Percentiles rank a stretch among this genome's conserved stretches.
These are phyloP conservation scores for Chalara sp. DNA, from an alignment of 2,329 filamentous ascomycete genomes.

Conservation along the genomic window DNA sequence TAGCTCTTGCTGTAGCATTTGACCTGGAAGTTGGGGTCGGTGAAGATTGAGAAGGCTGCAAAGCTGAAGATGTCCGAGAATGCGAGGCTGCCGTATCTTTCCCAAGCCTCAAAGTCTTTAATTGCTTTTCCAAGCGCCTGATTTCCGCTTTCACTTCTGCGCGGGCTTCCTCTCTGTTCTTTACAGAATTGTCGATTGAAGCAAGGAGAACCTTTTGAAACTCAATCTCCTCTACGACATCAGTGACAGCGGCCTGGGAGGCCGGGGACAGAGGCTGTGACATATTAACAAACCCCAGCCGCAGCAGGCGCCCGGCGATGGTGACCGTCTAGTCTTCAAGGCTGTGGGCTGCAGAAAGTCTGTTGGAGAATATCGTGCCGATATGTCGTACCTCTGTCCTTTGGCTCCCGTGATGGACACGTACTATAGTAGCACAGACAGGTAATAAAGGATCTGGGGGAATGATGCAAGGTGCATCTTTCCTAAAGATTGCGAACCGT, in stretches of 20 bases:
- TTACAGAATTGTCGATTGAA: slow-evolving; percentile 30
- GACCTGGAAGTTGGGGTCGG: background rate
- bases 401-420: no score
- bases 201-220: slow-evolving; percentile 36
- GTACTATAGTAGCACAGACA: no score
- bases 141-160: slow-evolving; percentile 20
- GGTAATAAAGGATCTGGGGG: no score
- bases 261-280: slow-evolving; percentile 6
- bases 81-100: background rate
- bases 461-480: no score
- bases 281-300: slow-evolving; percentile 6
- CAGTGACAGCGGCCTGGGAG: background rate
- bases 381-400: no score
- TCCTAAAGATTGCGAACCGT: no score
- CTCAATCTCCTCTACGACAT: slow-evolving; percentile 31
- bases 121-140: slow-evolving; percentile 27
- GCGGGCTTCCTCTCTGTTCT: slow-evolving; percentile 21
- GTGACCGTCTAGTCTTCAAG: background rate
- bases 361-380: no score
- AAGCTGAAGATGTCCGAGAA: background rate
- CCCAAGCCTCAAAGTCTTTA: background rate
- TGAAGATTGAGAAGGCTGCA: background rate
- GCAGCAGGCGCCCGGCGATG: background rate
- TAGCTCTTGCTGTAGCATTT: no score
- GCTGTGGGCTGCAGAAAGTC: no score